phyloP scores from a whole-genome alignment of 345 rosid genomes.

The Hibiscus mutabilis region DNA sequence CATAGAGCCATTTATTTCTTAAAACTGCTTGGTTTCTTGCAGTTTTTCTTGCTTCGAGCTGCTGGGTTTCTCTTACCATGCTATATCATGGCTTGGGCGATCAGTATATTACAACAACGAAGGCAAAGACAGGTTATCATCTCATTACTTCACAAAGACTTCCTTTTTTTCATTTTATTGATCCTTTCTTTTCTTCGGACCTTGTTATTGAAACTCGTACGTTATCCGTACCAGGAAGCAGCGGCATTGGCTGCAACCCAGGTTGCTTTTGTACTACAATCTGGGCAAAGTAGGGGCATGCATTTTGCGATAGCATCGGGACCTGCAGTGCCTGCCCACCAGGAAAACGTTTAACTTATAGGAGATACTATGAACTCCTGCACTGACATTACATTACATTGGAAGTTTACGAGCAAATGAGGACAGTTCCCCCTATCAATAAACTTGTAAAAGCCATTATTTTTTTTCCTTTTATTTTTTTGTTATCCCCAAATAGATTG shows the following conservation, averaged over 20 bases:
- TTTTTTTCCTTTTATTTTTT: background rate
- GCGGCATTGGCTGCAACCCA: conserved; percentile 76
- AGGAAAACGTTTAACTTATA: conserved; percentile 37
- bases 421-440: background rate
- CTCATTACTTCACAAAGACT: background rate
- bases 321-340: conserved; percentile 31
- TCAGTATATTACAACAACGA: conserved; percentile 80
- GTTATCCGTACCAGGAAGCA: conserved; percentile 57
- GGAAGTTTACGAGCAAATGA: background rate
- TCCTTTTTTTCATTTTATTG: background rate
- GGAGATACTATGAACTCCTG: background rate
- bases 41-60: conserved; percentile 85
- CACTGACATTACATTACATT: background rate
- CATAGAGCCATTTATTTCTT: background rate
- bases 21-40: conserved; percentile 17
- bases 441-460: background rate
- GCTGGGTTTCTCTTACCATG: conserved; percentile 85
- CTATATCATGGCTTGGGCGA: conserved; percentile 98
- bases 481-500: background rate
- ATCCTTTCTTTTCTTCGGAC: background rate
- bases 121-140: conserved; percentile 78
- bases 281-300: conserved; percentile 70
- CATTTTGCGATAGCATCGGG: conserved; percentile 61
- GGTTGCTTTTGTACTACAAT: conserved; percentile 79
- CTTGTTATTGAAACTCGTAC: conserved; percentile 5